Base-by-base conservation (phyloP, 805 yeast genomes). In the Lipomyces oligophaga region DNA sequence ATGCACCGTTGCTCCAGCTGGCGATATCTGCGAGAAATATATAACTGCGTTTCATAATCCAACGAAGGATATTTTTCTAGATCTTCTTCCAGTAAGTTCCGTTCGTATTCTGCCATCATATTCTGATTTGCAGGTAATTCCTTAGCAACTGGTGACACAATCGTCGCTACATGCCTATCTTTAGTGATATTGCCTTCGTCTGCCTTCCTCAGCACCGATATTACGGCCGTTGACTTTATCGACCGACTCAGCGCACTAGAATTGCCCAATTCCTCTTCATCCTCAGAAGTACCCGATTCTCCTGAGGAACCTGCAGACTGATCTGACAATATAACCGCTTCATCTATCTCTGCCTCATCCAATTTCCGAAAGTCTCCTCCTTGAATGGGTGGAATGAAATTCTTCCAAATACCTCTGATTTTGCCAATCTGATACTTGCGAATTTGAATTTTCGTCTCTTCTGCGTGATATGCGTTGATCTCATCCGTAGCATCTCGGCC, bases 401-500 rank as follows among this genome's bases (percentile, higher is more conserved):
- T 83, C 43, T 70, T 70, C 96, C 96, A 87, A 7, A 69, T 68
- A 47, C 70, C 64, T 45, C 80, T 78, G 5, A 86, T 78, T 10
- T 58, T 62, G 1, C 96, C 96, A 11, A 87, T 73, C 45, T 68
- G 74, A 76, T 76, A 88, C 32, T 65, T 72, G n/a, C 62, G 59
- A 63, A 85, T 82, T 0, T 65, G 64, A 2, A 49, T 38, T 6
- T 75, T 67, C 0, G 93, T 76, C 40, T 77, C 83, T 10, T 72
- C 77, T 35, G 76, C 63, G 62, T 87, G 96, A 16, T 22, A 38
- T 6, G 89, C 88, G 43, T 80, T 76, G 85, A 87, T 86, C 63
- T 88, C 96, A 62, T 86, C 95, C 0, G 93, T 81, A 18, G 95
- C 95, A 65, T 87, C 95, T 46, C 90, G 68, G 1, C 96, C 96